Evolutionary conservation across 495 filamentous ascomycete species (phyloP).

Genomic region (Penicilliopsis zonata): DNA sequence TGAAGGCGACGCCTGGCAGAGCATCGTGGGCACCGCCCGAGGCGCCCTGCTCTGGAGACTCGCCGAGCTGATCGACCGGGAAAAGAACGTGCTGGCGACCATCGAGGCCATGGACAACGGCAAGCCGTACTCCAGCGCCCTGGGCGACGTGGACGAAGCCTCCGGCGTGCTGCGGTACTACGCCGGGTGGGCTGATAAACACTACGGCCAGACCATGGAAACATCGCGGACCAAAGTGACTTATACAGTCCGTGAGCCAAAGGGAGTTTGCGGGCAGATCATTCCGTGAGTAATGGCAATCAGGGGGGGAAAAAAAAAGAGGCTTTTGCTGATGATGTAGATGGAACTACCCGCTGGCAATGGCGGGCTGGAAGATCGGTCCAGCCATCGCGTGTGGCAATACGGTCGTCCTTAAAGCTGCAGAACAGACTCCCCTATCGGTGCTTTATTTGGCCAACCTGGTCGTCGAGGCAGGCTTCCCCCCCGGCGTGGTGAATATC

Average conservation of each 20-base stretch:
- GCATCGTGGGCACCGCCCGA: slow-evolving; percentile 52
- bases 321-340: too few relatives aligned
- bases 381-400: slow-evolving; percentile 76
- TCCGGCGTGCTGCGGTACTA: slow-evolving; percentile 59
- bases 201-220: slow-evolving; percentile 71
- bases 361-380: slow-evolving; percentile 87
- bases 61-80: slow-evolving; percentile 48
- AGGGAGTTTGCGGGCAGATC: slow-evolving; percentile 77
- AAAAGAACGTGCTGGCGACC: slow-evolving; percentile 58
- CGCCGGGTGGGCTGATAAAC: slow-evolving; percentile 74
- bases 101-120: slow-evolving; percentile 86
- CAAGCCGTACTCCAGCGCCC: slow-evolving; percentile 56
- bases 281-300: slow-evolving; percentile 83
- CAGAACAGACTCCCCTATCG: slow-evolving; percentile 83
- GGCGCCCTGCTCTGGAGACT: slow-evolving; percentile 59
- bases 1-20: slow-evolving; percentile 59
- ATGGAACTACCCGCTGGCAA: slow-evolving; percentile 75
- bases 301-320: too few relatives aligned
- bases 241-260: slow-evolving; percentile 68
- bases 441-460: slow-evolving; percentile 67
- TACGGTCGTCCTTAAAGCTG: slow-evolving; percentile 74
- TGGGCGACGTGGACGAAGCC: slow-evolving; percentile 54
- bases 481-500: slow-evolving; percentile 79
- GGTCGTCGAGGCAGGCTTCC: slow-evolving; percentile 79
- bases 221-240: slow-evolving; percentile 59